Base-by-base conservation (phyloP, 2,329 filamentous ascomycete species). In the Huntiella bhutanensis region DNA sequence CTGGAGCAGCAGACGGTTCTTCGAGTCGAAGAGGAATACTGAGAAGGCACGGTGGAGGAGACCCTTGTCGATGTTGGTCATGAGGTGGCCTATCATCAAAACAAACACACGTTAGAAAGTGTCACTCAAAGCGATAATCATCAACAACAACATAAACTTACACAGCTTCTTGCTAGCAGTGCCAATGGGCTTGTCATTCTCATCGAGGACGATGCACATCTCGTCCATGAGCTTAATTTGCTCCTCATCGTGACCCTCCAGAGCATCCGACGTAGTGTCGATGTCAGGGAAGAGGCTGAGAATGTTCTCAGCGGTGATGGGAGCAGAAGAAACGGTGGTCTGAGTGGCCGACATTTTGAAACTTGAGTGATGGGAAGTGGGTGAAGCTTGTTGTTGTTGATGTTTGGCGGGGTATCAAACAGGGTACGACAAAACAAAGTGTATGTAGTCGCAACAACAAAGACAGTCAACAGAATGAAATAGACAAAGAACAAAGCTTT, bases 211-310 rank as follows among this genome's bases (percentile, higher is more conserved):
- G 60, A 98, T 96, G 71, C 91, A 98, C 43, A 95, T 82, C 68
- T 96, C 91, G 58, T 98, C 88, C 91, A 98, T 98, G 57, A 98
- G 67, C 43, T 88, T 80, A 57, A 95, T 94, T 67, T 98, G 91
- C 69, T 96, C 88, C 61, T 83, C 88, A 67, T 96, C 87, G 67
- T 96, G 92, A 44, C 88, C 91, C 48, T 80, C 80, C 39, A 96
- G 72, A 49, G 85, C 84, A 45, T 75, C 71, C 52, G 79, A 78
- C 58, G 69, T 74, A 51, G 76, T 77, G 63, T 81, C 70, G 62
- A 77, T 75, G 60, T 95, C 86, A 45, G 86, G 85, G 63, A 96
- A 96, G 42, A 96, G 74, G 52, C 77, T 78, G 49, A 88, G 70
- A 56, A 98, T 85, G 57, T 82, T 84, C 55, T 91, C 77, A 13